Evolutionary conservation across 2,329 filamentous ascomycete species (phyloP), one percentile per base, ranked within the genome.

Genomic region (Colletotrichum lupini): DNA sequence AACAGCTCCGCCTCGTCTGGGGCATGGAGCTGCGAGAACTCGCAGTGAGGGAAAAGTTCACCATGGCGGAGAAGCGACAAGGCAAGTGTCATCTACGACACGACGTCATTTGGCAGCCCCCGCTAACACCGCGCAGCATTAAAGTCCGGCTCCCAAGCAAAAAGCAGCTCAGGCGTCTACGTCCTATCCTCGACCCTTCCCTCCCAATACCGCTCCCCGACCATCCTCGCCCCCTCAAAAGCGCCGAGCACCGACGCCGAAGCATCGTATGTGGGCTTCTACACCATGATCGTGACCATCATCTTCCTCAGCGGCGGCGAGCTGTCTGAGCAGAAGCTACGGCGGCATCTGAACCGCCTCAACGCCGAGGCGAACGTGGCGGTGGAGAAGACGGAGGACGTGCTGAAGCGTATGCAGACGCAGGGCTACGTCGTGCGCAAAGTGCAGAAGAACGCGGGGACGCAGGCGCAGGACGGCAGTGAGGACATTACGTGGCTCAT

Each of bases 21-120:
- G 97, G 97, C n/a, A 98, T 98, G 95, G 89, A 95, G 81, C 89
- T 99, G 87, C 87, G 91, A 4, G 95, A 98, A 83, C 86, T 98
- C 62, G 95, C 97, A 0, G 86, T 89, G 1, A 90, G 89, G 78
- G 96, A 98, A 79, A 97, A 95, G 82, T 88, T 94, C 61, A 95
- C 95, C 0, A 83, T 98, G 42, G 91, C 91, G 72, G 94, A 97
- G 75, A 90, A 90, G 80, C 90, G 94, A 77, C 92, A 93, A 87
- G 93, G 93, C 92, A 83, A 74, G 84, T 79, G 67, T 49, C 73
- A 19, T 22, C n/a, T 4, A 32, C 7, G 24, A 9, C 32, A 26
- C 4, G 52, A 7, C 26, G 3, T 26, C 6, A n/a, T 9, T 1
- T 28, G 37, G 12, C 12, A 14, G 4, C 16, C 11, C 53, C 9